Percentiles rank a stretch among this genome's conserved stretches.
phyloP scores from a whole-genome alignment of 2,329 filamentous ascomycete species.

The Colletotrichum tropicale region DNA sequence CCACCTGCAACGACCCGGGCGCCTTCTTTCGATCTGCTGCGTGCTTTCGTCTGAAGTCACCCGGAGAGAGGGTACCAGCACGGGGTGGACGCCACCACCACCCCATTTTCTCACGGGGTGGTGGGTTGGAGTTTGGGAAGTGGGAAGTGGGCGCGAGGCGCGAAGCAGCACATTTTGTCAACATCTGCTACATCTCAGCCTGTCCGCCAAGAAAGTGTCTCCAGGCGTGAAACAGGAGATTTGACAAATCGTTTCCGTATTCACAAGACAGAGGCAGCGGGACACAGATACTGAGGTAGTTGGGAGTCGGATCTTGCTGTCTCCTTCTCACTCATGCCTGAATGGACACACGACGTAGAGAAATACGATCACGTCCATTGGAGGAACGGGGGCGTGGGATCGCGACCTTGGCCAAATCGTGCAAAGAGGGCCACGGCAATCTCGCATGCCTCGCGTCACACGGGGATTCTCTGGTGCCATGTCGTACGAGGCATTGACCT shows the following conservation, averaged over 20 bases:
- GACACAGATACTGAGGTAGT: neutral
- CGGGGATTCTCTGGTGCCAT: constrained; percentile 7
- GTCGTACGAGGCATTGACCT: neutral
- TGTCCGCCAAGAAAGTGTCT: constrained; percentile 15
- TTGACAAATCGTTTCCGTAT: neutral
- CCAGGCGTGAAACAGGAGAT: constrained; percentile 16
- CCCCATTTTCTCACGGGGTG: neutral
- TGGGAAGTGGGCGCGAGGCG: neutral
- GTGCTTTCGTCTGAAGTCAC: constrained; percentile 13
- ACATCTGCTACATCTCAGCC: constrained; percentile 10
- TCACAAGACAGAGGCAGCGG: neutral
- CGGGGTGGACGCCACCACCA: neutral
- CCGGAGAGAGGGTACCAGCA: neutral
- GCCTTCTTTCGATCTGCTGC: constrained; percentile 1
- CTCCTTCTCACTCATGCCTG: neutral
- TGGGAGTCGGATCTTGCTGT: neutral
- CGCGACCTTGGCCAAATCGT: neutral
- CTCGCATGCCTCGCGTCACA: constrained; percentile 12
- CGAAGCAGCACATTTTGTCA: neutral
- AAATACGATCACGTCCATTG: neutral
- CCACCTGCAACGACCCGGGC: constrained; percentile 12
- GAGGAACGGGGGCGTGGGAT: too few relatives aligned
- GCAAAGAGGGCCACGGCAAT: constrained; percentile 3
- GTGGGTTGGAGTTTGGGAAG: neutral
- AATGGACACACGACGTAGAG: neutral